Evolutionary conservation across 106 monocot species (phyloP).

Genomic region (Dendrobium catenatum): DNA sequence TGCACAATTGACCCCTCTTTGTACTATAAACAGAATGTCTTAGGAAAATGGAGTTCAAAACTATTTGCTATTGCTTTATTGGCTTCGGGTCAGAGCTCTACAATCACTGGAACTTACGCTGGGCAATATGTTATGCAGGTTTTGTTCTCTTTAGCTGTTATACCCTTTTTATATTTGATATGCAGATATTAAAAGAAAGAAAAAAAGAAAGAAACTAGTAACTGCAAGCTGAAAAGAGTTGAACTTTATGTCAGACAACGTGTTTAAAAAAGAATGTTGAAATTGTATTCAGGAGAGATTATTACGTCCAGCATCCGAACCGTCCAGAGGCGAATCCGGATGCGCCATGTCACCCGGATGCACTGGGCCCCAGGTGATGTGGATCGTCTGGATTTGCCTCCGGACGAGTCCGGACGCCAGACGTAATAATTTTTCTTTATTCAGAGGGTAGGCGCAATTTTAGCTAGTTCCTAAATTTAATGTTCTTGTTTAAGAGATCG

Average conservation of each 20-base stretch:
- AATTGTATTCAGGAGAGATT: too few species aligned
- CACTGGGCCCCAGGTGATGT: too few species aligned
- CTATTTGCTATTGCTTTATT: conserved; percentile 82
- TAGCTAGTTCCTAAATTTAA: background rate
- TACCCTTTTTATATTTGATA: background rate
- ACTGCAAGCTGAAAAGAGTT: too few species aligned
- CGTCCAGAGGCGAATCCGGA: too few species aligned
- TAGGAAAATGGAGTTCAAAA: conserved; percentile 91
- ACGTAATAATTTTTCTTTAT: too few species aligned
- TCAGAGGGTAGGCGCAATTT: too few species aligned
- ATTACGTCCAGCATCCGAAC: too few species aligned
- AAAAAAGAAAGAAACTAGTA: background rate
- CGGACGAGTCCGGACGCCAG: too few species aligned
- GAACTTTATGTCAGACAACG: too few species aligned
- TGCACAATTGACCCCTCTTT: background rate
- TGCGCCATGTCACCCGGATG: too few species aligned
- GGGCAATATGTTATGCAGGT: conserved; percentile 99
- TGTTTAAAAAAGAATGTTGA: too few species aligned
- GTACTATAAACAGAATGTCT: conserved; percentile 56
- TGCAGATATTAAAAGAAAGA: background rate
- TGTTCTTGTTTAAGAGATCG: background rate
- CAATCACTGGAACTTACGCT: conserved; percentile 97
- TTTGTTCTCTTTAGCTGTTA: conserved; percentile 2
- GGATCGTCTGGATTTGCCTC: too few species aligned
- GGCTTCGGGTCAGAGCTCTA: conserved; percentile 96